Evolutionary conservation across 2,329 filamentous ascomycete genomes (phyloP), one percentile per base, ranked within the genome.

Genomic region (Leptodontidium sp.): DNA sequence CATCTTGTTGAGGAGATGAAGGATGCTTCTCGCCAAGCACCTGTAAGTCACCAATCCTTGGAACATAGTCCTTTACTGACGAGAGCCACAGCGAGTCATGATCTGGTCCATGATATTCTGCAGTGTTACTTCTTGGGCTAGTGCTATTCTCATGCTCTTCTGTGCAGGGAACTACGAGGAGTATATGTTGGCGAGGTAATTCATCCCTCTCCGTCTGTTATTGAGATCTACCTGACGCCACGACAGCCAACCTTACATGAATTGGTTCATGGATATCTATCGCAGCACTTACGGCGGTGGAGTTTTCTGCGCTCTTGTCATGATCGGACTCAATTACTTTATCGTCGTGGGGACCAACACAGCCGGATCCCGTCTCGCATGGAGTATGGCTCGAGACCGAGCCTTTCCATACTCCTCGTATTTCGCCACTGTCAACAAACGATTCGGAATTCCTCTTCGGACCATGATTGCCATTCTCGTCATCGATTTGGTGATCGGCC

Each of bases 71-170:
- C 29, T 32, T 14, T 50, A 11, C 43, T 64, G 26, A 64, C 35
- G 4, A n/a, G 11, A 14, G 3, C 17, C 15, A 21, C 84, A 80
- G 65, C 49, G 65, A 45, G 65, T 57, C 32, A 63, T 67, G 50
- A 50, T 67, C 9, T 67, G 65, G 59, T 67, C 65, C 12, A 67
- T 67, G 65, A 38, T 67, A 21, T 68, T 64, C 35, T 64, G 61
- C 40, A 45, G 58, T 26, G n/a, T 57, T n/a, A 69, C 67, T n/a
- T 61, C 67, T 21, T 69, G 64, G 64, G 64, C 45, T 26, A 62
- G 64, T 24, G 67, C 57, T 26, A 17, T 69, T 12, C 17, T 69
- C 8, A 66, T 69, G 32, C 40, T 61, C 1, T 66, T 61, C 12
- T 62, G 68, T n/a, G 40, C 64, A 12, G 40, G 61, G 29, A 32